Evolutionary conservation across 768 basidiomycete species (phyloP).

Genomic region (Glaciozyma antarctica): DNA sequence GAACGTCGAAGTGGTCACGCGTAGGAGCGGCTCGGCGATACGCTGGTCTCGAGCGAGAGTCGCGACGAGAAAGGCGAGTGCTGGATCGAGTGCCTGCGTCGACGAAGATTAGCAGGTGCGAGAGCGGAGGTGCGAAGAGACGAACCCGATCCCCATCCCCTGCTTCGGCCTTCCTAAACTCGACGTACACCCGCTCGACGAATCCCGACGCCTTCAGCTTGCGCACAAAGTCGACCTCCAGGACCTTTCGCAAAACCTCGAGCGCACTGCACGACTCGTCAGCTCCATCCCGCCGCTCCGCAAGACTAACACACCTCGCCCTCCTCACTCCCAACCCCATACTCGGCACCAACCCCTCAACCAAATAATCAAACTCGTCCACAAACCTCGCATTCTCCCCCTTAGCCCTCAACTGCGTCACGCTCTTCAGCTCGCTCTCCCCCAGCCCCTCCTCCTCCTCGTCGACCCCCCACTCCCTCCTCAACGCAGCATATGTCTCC

Average conservation of each 20-base stretch:
- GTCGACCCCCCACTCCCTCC: conserved; percentile 18
- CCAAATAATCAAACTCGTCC: conserved; percentile 28
- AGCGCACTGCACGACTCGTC: conserved; percentile 13
- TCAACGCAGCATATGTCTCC: conserved; percentile 6
- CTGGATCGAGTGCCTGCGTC: conserved; percentile 21
- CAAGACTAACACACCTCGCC: conserved; percentile 21
- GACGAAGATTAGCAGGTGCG: neutral
- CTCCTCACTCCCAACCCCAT: conserved; percentile 10
- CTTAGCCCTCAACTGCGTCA: conserved; percentile 19
- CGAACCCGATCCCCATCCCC: conserved; percentile 27
- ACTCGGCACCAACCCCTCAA: conserved; percentile 23
- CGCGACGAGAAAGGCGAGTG: conserved; percentile 16
- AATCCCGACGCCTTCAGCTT: conserved; percentile 24
- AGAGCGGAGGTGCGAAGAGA: neutral
- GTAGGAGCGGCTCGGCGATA: conserved; percentile 20
- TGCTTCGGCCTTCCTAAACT: conserved; percentile 16
- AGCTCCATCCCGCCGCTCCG: neutral
- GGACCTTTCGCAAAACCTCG: conserved; percentile 25
- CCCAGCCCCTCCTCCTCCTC: conserved; percentile 11
- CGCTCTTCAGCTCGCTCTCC: conserved; percentile 12
- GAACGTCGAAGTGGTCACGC: conserved; percentile 3
- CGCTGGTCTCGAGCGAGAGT: conserved; percentile 21
- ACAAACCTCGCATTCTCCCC: conserved; percentile 28
- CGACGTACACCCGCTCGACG: conserved; percentile 22
- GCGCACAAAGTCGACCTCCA: conserved; percentile 24